These are phyloP conservation scores for Trichophyton simii DNA, from an alignment of 2,329 filamentous ascomycete species.

Conservation along the genomic window DNA sequence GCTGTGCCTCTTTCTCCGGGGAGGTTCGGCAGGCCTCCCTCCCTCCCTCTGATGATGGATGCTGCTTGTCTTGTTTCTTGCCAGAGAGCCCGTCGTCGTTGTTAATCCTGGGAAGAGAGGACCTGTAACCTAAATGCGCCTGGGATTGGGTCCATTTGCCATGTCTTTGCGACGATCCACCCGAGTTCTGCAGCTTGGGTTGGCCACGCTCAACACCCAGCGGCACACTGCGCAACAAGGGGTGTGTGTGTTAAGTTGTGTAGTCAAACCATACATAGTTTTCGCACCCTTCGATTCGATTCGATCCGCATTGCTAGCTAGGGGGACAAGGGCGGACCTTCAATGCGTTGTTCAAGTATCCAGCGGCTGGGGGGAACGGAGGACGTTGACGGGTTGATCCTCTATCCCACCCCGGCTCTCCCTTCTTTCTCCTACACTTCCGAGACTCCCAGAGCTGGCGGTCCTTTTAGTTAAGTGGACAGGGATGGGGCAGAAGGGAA, in stretches of 20 bases:
- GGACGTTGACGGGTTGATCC: background rate
- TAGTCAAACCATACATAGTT: background rate
- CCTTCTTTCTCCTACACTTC: background rate
- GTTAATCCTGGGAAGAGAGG: background rate
- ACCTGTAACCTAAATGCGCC: conserved; percentile 3
- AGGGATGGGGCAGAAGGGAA: conserved; percentile 1
- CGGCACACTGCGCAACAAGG: background rate
- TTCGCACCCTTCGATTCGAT: background rate
- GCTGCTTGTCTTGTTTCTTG: background rate
- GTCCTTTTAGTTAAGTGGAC: background rate
- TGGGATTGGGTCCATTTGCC: conserved; percentile 4
- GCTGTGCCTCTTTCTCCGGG: background rate
- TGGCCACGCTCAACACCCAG: background rate
- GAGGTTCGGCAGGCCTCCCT: background rate
- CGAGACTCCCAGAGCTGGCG: background rate
- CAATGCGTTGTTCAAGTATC: background rate
- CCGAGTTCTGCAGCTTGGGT: conserved; percentile 4
- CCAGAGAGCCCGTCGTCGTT: background rate
- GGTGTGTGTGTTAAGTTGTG: background rate
- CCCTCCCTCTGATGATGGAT: background rate
- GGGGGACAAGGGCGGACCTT: background rate
- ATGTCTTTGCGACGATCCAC: conserved; percentile 5
- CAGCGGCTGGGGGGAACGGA: background rate
- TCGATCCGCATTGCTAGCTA: too few species aligned
- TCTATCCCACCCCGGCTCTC: background rate